These are phyloP conservation scores for Penicillium egyptiacum DNA, from an alignment of 495 filamentous ascomycete species.

Conservation along the genomic window DNA sequence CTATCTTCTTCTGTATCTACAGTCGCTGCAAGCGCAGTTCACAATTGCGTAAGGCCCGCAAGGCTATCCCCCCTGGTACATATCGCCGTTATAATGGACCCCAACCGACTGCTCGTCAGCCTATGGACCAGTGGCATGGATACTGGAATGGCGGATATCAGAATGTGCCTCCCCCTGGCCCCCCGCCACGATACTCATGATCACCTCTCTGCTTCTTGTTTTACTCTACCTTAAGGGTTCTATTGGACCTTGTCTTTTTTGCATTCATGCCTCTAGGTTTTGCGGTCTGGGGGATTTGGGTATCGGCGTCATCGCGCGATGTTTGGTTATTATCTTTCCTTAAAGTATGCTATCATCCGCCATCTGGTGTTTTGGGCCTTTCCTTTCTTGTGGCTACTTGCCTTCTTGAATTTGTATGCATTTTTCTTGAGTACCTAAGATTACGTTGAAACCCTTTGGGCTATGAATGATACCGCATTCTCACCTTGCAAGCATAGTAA, in stretches of 20 bases:
- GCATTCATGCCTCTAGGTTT: neutral
- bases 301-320: conserved; percentile 10
- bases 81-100: conserved; percentile 26
- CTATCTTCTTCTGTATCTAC: conserved; percentile 58
- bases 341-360: neutral
- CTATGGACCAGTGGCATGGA: conserved; percentile 32
- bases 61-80: conserved; percentile 27
- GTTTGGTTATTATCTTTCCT: conserved; percentile 1
- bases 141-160: conserved; percentile 29
- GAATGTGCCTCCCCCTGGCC: conserved; percentile 25
- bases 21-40: conserved; percentile 42
- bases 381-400: neutral
- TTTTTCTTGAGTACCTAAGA: neutral
- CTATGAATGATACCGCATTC: neutral
- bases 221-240: neutral
- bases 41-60: conserved; percentile 32
- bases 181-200: conserved; percentile 22
- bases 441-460: neutral
- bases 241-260: neutral
- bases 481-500: neutral
- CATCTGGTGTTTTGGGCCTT: neutral
- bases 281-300: neutral
- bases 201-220: conserved; percentile 9
- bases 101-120: conserved; percentile 23
- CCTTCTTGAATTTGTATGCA: neutral